Evolutionary conservation across 176 grass and related monocot species (phyloP).

Genomic region (bread wheat (Triticum aestivum)): IWGSC_CS_RefSeq_v2.1 NC_057808.1:551946653-551947152

Average conservation of each 20-base stretch:
- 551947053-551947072: conserved; percentile 16
- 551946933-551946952: not conserved
- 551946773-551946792: conserved; percentile 78
- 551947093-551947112: not conserved
- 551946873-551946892: conserved; percentile 8
- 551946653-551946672: conserved; percentile 10
- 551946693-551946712: conserved; percentile 90
- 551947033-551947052: not conserved
- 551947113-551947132: conserved; percentile 11
- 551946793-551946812: conserved; percentile 43
- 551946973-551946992: conserved; percentile 10
- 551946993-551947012: not conserved
- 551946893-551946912: not conserved
- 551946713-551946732: conserved; percentile 98
- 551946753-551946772: conserved; percentile 95
- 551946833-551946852: not conserved
- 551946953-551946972: conserved; percentile 4
- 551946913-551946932: not conserved
- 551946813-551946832: conserved; percentile 10
- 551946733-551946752: conserved; percentile 87
- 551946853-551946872: not conserved
- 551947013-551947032: not conserved
- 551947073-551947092: not conserved
- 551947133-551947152: conserved; percentile 14
- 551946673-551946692: conserved; percentile 43